Evolutionary conservation across 345 rosid genomes (phyloP).

Genomic region (Raphanus sativus): DNA sequence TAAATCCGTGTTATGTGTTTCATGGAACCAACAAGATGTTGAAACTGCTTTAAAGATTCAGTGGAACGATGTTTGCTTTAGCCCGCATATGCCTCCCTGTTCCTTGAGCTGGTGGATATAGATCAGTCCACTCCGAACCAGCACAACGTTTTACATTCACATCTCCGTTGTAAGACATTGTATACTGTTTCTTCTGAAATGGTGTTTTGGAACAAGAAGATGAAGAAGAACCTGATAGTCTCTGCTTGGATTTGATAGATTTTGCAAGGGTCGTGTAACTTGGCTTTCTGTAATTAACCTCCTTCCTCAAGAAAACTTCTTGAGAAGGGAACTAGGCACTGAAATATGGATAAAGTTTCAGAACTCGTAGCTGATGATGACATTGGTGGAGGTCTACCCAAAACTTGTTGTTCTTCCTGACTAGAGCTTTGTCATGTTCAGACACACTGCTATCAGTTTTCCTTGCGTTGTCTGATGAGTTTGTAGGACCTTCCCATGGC

Average conservation of each 20-base stretch:
- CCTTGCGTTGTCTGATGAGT: background rate
- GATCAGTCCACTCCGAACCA: background rate
- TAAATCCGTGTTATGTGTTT: too few species aligned
- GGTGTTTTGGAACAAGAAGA: constrained; percentile 34
- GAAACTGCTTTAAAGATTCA: too few species aligned
- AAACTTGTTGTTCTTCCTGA: constrained; percentile 58
- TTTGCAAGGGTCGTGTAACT: constrained; percentile 75
- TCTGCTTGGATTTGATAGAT: constrained; percentile 52
- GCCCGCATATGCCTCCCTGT: background rate
- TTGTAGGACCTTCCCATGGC: constrained; percentile 53
- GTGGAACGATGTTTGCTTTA: background rate
- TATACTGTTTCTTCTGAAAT: constrained; percentile 41
- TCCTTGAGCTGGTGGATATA: background rate
- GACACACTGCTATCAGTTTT: constrained; percentile 37
- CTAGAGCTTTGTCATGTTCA: constrained; percentile 50
- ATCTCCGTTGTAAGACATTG: constrained; percentile 20
- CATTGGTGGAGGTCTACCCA: constrained; percentile 50
- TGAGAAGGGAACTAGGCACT: constrained; percentile 46
- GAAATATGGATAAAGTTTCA: constrained; percentile 58
- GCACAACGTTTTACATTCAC: background rate
- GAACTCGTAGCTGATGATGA: constrained; percentile 63
- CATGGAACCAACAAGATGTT: too few species aligned
- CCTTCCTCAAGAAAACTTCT: constrained; percentile 48
- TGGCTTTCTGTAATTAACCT: constrained; percentile 50
- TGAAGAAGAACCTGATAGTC: constrained; percentile 28